A percentile compares a stretch with the other conserved stretches of the same genome.
phyloP scores from a whole-genome alignment of 2,329 filamentous ascomycete species.

The Pseudocercospora cruenta region DNA sequence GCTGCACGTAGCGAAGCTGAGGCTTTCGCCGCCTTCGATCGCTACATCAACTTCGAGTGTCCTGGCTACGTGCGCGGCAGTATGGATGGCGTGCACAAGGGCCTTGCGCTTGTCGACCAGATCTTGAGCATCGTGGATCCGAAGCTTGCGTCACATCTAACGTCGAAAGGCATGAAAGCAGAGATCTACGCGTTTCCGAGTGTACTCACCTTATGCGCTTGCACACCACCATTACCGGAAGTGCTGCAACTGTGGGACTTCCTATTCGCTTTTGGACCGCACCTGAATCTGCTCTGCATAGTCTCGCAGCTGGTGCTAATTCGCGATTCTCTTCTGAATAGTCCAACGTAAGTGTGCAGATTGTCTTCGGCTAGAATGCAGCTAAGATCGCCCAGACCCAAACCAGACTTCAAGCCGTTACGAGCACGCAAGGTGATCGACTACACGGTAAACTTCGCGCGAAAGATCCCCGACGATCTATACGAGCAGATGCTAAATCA shows the following conservation, averaged over 20 bases:
- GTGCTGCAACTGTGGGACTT: conserved; percentile 96
- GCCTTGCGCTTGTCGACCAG: conserved; percentile 86
- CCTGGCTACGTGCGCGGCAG: conserved; percentile 93
- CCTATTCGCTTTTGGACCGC: conserved; percentile 90
- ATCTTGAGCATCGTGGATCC: conserved; percentile 89
- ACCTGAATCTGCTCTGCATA: conserved; percentile 94
- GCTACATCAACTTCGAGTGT: conserved; percentile 82
- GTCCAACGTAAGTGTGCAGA: conserved; percentile 67
- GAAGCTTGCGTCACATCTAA: conserved; percentile 81
- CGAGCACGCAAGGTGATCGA: conserved; percentile 40
- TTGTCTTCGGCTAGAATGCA: neutral
- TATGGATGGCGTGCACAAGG: conserved; percentile 96
- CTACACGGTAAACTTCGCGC: conserved; percentile 81
- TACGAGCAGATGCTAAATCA: conserved; percentile 90
- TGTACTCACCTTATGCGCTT: conserved; percentile 91
- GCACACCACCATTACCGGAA: conserved; percentile 91
- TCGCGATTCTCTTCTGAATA: conserved; percentile 79
- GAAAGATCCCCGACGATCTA: conserved; percentile 86
- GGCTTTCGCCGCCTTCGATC: conserved; percentile 88
- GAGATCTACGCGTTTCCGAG: conserved; percentile 97
- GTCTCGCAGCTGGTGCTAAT: conserved; percentile 92
- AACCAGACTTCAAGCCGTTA: conserved; percentile 55
- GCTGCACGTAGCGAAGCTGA: conserved; percentile 92
- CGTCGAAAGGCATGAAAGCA: conserved; percentile 83
- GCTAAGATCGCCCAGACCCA: conserved; percentile 66